Base-by-base conservation (phyloP, 2,329 filamentous ascomycete species). In the Aspergillus luchuensis region DNA sequence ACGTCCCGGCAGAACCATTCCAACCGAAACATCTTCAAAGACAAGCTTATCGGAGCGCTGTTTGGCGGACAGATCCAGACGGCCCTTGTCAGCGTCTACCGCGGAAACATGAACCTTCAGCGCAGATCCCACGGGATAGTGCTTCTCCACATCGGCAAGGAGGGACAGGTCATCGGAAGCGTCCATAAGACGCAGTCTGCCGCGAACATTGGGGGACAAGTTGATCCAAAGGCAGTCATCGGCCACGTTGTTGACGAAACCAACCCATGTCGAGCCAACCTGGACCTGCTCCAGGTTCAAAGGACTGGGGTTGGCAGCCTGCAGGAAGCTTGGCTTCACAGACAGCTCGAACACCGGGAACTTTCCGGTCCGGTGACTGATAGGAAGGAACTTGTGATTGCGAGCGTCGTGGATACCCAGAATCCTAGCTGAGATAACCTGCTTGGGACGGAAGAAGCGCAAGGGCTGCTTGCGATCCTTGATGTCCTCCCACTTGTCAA, bases 61-160 rank as follows among this genome's bases (percentile, higher is more conserved):
- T 58, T 87, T 87, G 5, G 91, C 91, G n/a, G 91, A 89, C 36
- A 99, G 84, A 74, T 98, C 92, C 28, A 99, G 84, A 54, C 87
- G 89, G 59, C 89, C 90, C 69, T 89, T 90, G 30, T 85, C 82
- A 33, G 84, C 75, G 73, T 98, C 89, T 3, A 97, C 86, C 2
- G 84, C 82, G 57, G 90, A 87, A 19, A 97, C 92, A 25, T 88
- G 88, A 10, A 93, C 91, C 73, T 87, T 89, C 48, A 99, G 78
- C 5, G 92, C 95, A 49, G 90, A 95, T n/a, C 95, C 95, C 41
- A 97, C 76, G 0, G 95, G 94, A 76, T 96, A 98, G 76, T 91
- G 91, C 64, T 86, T 84, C 51, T 87, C 84, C 3, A 97, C 79
- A 69, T 97, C 86, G 33, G 89, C 86, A 38, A 97, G 81, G 57